Base-by-base conservation (phyloP, 2,329 filamentous ascomycete genomes). In the Sclerotinia subarctica region DNA sequence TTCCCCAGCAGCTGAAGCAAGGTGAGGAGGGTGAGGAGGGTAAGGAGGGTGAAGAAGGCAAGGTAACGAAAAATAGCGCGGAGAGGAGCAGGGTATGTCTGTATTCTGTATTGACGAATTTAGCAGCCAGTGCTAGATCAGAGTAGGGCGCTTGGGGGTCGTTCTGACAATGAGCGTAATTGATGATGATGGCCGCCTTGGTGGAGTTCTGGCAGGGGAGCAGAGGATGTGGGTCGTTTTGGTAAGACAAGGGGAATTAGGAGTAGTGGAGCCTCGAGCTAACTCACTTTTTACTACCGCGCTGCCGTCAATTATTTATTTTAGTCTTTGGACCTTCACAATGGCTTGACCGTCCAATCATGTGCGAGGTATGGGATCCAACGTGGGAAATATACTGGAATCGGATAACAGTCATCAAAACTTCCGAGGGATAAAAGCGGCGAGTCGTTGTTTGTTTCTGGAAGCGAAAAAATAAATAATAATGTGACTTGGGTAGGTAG, bases 51-150 rank as follows among this genome's bases (percentile, higher is more conserved):
- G 64, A 60, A 65, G 62, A 63, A 46, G 32, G 17, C 5, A 51
- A n/a, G n/a, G 47, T 42, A 42, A 67, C 32, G 52, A 32, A 66
- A 68, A 46, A 65, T 68, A 72, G 72, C 70, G 73, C 71, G 73
- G 72, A 71, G 64, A 68, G 32, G 64, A 67, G 69, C 53, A 64
- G 70, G 70, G 68, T 66, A 68, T 69, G 67, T 56, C 54, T 66
- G n/a, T 51, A 32, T 5, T 53, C 54, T 64, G 21, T 63, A 51
- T 32, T 49, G 52, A 65, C 62, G 46, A 57, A 68, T 68, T 59
- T 66, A 68, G 67, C 29, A 68, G 51, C 62, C 67, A 64, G 49
- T 35, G 49, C 66, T 64, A 56, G 44, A 26, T 56, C 32, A 68
- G 59, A 68, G 62, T 19, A 64, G 66, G 66, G 66, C 66, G 66